These are phyloP conservation scores for Leptodontidium sp. DNA, from an alignment of 2,329 filamentous ascomycete species.

Conservation along the genomic window DNA sequence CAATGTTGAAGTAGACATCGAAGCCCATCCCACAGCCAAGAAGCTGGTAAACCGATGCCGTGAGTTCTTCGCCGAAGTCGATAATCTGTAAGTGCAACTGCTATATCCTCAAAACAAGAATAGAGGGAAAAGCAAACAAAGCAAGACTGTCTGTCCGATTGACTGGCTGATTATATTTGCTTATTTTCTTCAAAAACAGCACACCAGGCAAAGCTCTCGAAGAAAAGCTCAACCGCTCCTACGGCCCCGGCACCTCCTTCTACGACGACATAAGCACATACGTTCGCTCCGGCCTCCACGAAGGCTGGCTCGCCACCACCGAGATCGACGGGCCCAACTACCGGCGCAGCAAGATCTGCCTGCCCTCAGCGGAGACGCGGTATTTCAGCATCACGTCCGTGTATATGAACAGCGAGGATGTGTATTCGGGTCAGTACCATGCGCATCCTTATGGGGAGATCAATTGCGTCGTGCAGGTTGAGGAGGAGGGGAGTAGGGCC, in stretches of 20 bases:
- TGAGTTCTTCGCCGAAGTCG: slow-evolving; percentile 45
- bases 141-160: too few species aligned
- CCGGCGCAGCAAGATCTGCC: slow-evolving; percentile 55
- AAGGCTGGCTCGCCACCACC: slow-evolving; percentile 56
- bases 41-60: slow-evolving; percentile 29
- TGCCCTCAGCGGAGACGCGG: slow-evolving; percentile 55
- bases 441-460: slow-evolving; percentile 63
- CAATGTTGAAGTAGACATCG: slow-evolving; percentile 24
- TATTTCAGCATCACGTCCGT: slow-evolving; percentile 65
- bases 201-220: slow-evolving; percentile 57
- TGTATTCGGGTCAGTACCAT: slow-evolving; percentile 62
- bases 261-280: slow-evolving; percentile 54
- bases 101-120: too few species aligned
- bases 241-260: slow-evolving; percentile 53
- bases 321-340: slow-evolving; percentile 56
- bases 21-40: slow-evolving; percentile 23
- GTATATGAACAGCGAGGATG: slow-evolving; percentile 59
- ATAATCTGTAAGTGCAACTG: slow-evolving; percentile 41
- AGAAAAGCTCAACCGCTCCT: slow-evolving; percentile 52
- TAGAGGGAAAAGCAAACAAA: too few species aligned
- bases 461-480: slow-evolving; percentile 60
- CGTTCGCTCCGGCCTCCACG: slow-evolving; percentile 51
- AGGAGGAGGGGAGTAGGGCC: slow-evolving; percentile 51
- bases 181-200: slow-evolving; percentile 38
- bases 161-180: too few species aligned